phyloP scores from a whole-genome alignment of 495 filamentous ascomycete genomes.

The Rusavskia elegans region DNA sequence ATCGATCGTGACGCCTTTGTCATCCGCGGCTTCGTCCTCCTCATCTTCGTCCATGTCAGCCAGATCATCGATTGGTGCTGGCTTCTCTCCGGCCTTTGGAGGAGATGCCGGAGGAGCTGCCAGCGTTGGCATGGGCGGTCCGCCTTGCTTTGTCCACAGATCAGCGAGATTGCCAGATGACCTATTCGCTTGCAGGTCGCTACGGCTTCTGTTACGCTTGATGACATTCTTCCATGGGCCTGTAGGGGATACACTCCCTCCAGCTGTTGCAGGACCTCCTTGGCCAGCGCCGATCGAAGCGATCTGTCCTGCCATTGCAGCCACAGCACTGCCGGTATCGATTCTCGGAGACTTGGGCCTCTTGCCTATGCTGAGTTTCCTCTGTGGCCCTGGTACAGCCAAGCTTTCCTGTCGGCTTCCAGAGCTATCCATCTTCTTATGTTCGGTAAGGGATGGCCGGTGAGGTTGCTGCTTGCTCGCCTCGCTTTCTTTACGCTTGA shows the following conservation, averaged over 20 bases:
- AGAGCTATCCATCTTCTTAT: constrained; percentile 20
- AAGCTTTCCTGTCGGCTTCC: constrained; percentile 31
- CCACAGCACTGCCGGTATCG: constrained; percentile 40
- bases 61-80: constrained; percentile 13
- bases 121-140: constrained; percentile 30
- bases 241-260: constrained; percentile 34
- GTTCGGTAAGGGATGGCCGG: constrained; percentile 17
- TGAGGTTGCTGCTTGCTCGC: constrained; percentile 15
- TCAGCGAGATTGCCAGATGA: constrained; percentile 22
- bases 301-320: constrained; percentile 44
- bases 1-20: constrained; percentile 32
- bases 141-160: constrained; percentile 32
- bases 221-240: constrained; percentile 34
- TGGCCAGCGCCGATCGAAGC: constrained; percentile 40
- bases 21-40: constrained; percentile 24
- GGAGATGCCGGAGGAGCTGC: constrained; percentile 25
- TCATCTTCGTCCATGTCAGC: constrained; percentile 30
- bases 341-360: constrained; percentile 43
- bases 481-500: constrained; percentile 33
- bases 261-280: constrained; percentile 41
- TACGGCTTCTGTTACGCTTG: constrained; percentile 54
- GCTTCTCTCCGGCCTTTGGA: constrained; percentile 12
- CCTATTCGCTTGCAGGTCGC: constrained; percentile 41
- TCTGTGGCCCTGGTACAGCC: constrained; percentile 31
- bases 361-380: constrained; percentile 38